These are phyloP conservation scores for Solanum hybrid DNA, from an alignment of 305 asterid species.

Conservation along the genomic window DNA sequence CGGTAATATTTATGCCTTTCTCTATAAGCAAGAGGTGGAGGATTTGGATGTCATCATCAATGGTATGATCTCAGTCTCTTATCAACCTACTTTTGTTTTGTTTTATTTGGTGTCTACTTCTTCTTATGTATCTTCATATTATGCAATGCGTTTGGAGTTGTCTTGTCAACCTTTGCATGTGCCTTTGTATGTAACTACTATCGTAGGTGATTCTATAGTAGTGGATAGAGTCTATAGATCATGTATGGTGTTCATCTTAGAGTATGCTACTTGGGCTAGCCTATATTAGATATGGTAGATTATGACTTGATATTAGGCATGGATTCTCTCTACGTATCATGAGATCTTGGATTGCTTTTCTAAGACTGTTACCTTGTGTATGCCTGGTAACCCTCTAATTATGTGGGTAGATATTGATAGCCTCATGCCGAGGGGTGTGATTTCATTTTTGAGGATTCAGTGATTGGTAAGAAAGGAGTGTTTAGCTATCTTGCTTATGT, in stretches of 20 bases:
- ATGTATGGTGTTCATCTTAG: too few species aligned
- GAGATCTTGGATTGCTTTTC: neutral
- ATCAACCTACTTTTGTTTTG: neutral
- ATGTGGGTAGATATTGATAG: neutral
- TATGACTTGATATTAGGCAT: neutral
- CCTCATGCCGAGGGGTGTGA: neutral
- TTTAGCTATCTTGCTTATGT: neutral
- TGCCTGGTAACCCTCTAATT: neutral
- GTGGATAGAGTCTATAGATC: too few species aligned
- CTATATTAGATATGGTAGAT: neutral
- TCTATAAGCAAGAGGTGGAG: neutral
- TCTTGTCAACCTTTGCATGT: neutral
- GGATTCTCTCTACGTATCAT: neutral
- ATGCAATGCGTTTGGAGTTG: neutral
- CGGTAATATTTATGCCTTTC: neutral
- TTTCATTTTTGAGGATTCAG: neutral
- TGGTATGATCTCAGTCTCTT: neutral
- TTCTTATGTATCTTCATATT: neutral
- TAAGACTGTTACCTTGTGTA: neutral
- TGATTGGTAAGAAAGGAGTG: neutral
- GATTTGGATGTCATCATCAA: neutral
- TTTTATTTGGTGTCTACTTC: neutral
- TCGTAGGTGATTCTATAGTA: too few species aligned
- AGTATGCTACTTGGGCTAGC: neutral
- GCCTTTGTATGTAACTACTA: too few species aligned